Conservation (phyloP, 352 stramenopile species). For the Globisporangium paroecandrum region DNA sequence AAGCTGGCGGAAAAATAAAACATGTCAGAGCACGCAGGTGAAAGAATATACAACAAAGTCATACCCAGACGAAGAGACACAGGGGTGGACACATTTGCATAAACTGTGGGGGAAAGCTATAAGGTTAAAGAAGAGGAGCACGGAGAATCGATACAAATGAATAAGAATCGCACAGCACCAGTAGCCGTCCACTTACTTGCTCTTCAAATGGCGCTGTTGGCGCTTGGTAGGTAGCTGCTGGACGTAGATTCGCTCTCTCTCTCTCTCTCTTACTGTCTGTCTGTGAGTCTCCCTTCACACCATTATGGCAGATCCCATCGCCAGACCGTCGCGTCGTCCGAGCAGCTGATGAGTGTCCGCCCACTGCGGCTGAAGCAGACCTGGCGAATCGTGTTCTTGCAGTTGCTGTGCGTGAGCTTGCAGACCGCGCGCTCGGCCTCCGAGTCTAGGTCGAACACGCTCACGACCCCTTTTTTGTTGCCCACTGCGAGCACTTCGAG, state of each 20-base stretch:
- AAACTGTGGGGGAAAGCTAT: background rate
- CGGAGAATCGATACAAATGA: background rate
- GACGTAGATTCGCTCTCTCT: background rate
- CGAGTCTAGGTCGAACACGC: constrained; percentile 74
- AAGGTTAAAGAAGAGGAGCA: background rate
- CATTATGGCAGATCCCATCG: constrained; percentile 57
- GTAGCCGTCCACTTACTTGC: background rate
- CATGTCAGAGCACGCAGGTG: background rate
- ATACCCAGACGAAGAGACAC: background rate
- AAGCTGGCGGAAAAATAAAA: background rate
- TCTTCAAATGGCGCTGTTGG: background rate
- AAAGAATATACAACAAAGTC: background rate
- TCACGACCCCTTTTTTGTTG: constrained; percentile 81
- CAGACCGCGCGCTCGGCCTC: constrained; percentile 62
- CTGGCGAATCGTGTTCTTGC: constrained; percentile 77
- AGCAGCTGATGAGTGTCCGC: constrained; percentile 67
- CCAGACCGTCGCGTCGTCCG: constrained; percentile 72
- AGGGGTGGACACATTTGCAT: background rate
- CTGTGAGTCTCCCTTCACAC: background rate
- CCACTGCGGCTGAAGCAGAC: constrained; percentile 75
- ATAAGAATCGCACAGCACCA: background rate
- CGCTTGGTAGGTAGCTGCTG: background rate
- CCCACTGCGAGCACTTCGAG: constrained; percentile 76
- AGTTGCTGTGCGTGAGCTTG: constrained; percentile 71
- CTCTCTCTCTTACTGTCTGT: background rate